phyloP scores from a whole-genome alignment of 1,284 basidiomycete species.

The Apiotrichum brassicae region DNA sequence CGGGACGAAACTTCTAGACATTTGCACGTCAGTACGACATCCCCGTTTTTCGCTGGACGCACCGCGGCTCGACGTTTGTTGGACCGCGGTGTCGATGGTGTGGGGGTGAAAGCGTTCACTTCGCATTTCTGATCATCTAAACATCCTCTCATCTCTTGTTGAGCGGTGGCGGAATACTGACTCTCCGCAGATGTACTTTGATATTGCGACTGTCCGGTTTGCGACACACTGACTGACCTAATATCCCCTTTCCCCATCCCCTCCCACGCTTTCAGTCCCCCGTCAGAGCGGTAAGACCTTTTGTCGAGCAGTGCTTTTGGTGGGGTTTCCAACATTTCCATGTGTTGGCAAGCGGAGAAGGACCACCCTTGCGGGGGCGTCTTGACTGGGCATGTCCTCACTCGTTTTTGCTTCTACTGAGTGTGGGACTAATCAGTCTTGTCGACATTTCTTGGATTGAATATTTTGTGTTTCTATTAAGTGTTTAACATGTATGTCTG shows the following conservation, averaged over 20 bases:
- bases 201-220: too few species aligned
- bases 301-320: constrained; percentile 26
- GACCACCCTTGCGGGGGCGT: constrained; percentile 14
- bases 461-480: too few species aligned
- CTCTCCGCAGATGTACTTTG: neutral
- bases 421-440: constrained; percentile 39
- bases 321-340: constrained; percentile 18
- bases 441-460: constrained; percentile 21
- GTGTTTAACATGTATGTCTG: too few species aligned
- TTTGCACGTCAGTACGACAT: constrained; percentile 42
- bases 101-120: constrained; percentile 25
- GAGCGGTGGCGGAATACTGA: neutral
- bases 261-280: constrained; percentile 33
- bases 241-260: neutral
- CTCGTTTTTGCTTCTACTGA: constrained; percentile 29
- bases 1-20: constrained; percentile 29
- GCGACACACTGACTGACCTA: too few species aligned
- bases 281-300: constrained; percentile 30
- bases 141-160: neutral
- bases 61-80: neutral
- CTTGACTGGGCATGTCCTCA: constrained; percentile 39
- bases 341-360: constrained; percentile 26
- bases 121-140: constrained; percentile 29
- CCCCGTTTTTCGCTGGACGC: constrained; percentile 1
- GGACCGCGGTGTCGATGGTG: constrained; percentile 6